A percentile compares a stretch with the other conserved stretches of the same genome.
Evolutionary conservation across 2,329 filamentous ascomycete species (phyloP).

Genomic region (Venturia nashicola): DNA sequence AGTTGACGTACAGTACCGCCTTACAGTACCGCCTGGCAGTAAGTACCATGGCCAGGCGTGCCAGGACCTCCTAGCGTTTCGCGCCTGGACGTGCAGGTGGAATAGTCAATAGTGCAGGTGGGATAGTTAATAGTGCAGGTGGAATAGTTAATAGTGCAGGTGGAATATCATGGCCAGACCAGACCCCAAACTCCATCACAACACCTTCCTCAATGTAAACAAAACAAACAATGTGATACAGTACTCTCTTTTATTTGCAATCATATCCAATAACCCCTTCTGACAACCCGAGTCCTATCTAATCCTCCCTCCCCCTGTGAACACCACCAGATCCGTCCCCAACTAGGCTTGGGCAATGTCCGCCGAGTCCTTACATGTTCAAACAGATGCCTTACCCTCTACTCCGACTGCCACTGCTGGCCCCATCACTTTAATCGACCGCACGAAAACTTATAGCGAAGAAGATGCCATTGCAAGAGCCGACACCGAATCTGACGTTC

Average conservation of each 20-base stretch:
- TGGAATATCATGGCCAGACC: not conserved
- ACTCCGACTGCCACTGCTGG: not conserved
- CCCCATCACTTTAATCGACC: constrained; percentile 11
- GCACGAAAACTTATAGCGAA: constrained; percentile 7
- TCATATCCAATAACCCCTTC: too few species aligned
- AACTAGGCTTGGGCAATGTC: not conserved
- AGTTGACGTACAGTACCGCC: too few species aligned
- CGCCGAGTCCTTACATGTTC: not conserved
- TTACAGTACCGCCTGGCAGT: too few species aligned
- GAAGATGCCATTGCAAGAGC: not conserved
- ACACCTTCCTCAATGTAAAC: not conserved
- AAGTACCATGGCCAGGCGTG: too few species aligned
- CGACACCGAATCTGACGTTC: not conserved
- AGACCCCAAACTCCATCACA: too few species aligned
- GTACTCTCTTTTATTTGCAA: too few species aligned
- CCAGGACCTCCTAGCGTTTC: too few species aligned
- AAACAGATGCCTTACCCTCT: not conserved
- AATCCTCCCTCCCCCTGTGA: not conserved
- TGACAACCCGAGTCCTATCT: not conserved
- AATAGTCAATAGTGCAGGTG: too few species aligned
- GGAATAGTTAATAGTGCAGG: not conserved
- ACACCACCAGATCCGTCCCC: not conserved
- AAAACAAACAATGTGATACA: not conserved
- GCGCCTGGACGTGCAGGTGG: too few species aligned
- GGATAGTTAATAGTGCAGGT: too few species aligned